Conservation (phyloP, 1,139 yeast genomes). For the Williopsis jadinii region DNA sequence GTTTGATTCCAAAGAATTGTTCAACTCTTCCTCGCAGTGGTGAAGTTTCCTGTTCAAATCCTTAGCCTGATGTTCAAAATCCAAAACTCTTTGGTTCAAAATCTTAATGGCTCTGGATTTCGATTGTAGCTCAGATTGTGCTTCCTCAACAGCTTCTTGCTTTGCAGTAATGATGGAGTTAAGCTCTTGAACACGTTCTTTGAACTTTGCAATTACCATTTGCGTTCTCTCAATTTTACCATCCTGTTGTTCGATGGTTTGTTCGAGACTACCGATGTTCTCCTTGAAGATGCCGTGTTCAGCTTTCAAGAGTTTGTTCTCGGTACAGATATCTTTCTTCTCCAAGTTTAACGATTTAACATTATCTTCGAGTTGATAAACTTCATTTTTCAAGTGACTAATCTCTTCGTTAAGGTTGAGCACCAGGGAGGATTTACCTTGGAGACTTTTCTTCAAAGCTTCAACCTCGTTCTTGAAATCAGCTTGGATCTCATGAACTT, state of each 20-base stretch:
- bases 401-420: constrained; percentile 24
- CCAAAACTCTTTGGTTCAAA: constrained; percentile 10
- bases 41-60: background rate
- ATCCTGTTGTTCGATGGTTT: constrained; percentile 22
- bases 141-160: constrained; percentile 21
- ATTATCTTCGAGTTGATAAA: constrained; percentile 21
- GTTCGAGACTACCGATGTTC: constrained; percentile 23
- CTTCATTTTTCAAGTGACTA: constrained; percentile 15
- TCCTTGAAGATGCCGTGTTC: constrained; percentile 22
- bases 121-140: constrained; percentile 24
- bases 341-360: constrained; percentile 21
- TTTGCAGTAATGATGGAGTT: constrained; percentile 36
- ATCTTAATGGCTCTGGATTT: constrained; percentile 17
- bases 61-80: constrained; percentile 23
- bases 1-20: background rate
- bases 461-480: constrained; percentile 50
- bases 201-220: constrained; percentile 20
- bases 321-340: constrained; percentile 20
- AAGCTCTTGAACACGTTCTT: constrained; percentile 29
- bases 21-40: background rate
- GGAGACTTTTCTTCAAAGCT: constrained; percentile 44
- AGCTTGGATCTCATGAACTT: constrained; percentile 46
- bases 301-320: constrained; percentile 21
- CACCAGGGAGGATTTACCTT: constrained; percentile 38
- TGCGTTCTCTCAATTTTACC: constrained; percentile 16